Base-by-base conservation (phyloP, 1,284 basidiomycete species). In the Leccinum proliferum region DNA sequence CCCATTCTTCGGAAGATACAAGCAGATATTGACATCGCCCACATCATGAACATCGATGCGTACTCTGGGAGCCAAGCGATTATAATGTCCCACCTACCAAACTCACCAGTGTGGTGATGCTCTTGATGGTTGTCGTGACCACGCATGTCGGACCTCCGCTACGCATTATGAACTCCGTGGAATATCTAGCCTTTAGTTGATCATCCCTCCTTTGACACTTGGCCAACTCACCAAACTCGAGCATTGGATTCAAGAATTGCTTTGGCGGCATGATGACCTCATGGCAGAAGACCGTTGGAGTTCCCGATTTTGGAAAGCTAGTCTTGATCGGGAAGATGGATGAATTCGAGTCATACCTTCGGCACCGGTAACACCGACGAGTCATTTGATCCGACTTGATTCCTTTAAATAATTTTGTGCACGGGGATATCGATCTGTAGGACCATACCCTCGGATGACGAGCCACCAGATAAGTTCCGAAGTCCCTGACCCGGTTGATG, bases 321-420 rank as follows among this genome's bases (percentile, higher is more conserved):
- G 92, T 96, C 2, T 81, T 97, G 62, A 96, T 97, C 61, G 94
- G 94, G 9, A 89, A 88, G 68, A 73, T 96, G 52, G 76, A 81
- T 62, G 80, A 55, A 55, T 10, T 37, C 11, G 15, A 15, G 15
- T 48, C 18, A 2, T 48, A 41, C 39, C 39, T 41, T 21, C 18
- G 18, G 18, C 41, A 43, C 41, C 41, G 15, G 37, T 37, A 15
- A 43, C 41, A 50, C 12, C 32, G 32, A 32, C 11, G 48, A 50
- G 48, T 50, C 48, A 50, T 50, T 25, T 50, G 21, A 12, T 32
- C 29, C 15, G 25, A 53, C 21, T 50, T 11, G 18, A 9, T 9
- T 32, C 32, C 32, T 32, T 8, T 32, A 32, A 32, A 32, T 32
- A 32, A 32, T 55, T 14, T 39, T 32, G 52, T 55, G 15, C 15